Base-by-base conservation (phyloP, 192 early-diverging fungal genomes). In the Chytriomyces sp. region DNA sequence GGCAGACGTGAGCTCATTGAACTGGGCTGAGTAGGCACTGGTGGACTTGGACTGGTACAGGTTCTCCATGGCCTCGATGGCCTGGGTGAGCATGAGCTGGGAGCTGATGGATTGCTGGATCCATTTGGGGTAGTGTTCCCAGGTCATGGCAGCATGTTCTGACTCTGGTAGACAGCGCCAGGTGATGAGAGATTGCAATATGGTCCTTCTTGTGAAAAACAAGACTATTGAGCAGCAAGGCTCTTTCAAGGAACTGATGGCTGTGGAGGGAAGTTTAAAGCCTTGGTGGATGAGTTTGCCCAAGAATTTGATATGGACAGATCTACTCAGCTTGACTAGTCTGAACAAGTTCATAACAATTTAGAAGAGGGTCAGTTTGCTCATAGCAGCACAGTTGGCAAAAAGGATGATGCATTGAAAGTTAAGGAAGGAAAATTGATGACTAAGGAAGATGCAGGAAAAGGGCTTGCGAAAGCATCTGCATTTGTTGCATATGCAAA, bases 401-500 rank as follows among this genome's bases (percentile, higher is more conserved):
- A 59, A 31, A 28, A 57, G 4, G 55, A 59, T 5, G 25, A 61
- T 22, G 25, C 49, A 28, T 6, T 17, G 22, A 49, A 54, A 26
- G 26, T 17, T 36, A 30, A 62, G 19, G 67, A 70, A 0, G 67
- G 67, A 39, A 75, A 75, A 36, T 36, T 94, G 4, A 91, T 90
- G 64, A 82, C 84, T 0, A 79, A 84, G 6, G 93, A 95, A 80
- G 83, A 91, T 55, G 85, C 84, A 61, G 89, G 84, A 39, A 84
- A 89, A 65, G 94, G 94, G 32, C 84, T 80, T 2, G 92, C 93
- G 12, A 79, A 86, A 60, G 82, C 86, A 73, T 69, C 75, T 14
- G 90, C 90, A 0, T 95, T 94, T 64, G 69, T 75, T 54, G 82
- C 86, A 0, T 95, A 94, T 67, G 76, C 84, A 41, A 82, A 86